A percentile compares a stretch with the other conserved stretches of the same genome.
phyloP scores from a whole-genome alignment of 305 asterid genomes.

The Coffea humblotiana region DNA sequence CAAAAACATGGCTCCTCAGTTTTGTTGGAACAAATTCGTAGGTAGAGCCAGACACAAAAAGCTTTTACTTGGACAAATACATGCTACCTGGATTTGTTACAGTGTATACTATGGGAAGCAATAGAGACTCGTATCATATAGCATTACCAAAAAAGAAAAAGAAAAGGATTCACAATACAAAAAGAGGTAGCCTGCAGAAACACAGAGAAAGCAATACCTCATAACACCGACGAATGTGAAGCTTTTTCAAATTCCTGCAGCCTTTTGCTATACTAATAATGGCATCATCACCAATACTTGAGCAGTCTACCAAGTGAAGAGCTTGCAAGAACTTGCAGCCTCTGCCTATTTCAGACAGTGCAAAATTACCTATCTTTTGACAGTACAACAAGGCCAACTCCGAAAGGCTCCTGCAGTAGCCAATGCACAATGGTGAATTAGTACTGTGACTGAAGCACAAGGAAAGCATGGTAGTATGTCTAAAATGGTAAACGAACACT shows the following conservation, averaged over 20 bases:
- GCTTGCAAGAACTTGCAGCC: slow-evolving; percentile 92
- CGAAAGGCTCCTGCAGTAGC: slow-evolving; percentile 61
- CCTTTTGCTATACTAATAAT: slow-evolving; percentile 75
- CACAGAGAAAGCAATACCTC: slow-evolving; percentile 45
- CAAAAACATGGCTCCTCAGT: background rate
- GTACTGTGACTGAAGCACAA: background rate
- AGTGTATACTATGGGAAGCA: background rate
- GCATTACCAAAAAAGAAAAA: background rate
- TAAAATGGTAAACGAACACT: background rate
- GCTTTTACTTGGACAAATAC: background rate
- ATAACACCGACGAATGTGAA: slow-evolving; percentile 88
- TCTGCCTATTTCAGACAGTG: slow-evolving; percentile 73
- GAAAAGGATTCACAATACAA: background rate
- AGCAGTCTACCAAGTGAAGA: slow-evolving; percentile 90
- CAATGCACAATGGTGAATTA: slow-evolving; percentile 24
- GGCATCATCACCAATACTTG: slow-evolving; percentile 80
- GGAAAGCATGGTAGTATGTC: background rate
- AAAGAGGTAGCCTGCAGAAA: background rate
- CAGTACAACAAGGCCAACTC: slow-evolving; percentile 82
- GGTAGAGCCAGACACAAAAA: background rate
- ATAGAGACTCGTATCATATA: background rate
- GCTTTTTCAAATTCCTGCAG: slow-evolving; percentile 72
- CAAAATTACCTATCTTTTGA: slow-evolving; percentile 66
- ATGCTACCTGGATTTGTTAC: background rate
- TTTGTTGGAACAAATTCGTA: background rate